Evolutionary conservation across 2,329 filamentous ascomycete genomes (phyloP).

Genomic region (Fusarium musae): DNA sequence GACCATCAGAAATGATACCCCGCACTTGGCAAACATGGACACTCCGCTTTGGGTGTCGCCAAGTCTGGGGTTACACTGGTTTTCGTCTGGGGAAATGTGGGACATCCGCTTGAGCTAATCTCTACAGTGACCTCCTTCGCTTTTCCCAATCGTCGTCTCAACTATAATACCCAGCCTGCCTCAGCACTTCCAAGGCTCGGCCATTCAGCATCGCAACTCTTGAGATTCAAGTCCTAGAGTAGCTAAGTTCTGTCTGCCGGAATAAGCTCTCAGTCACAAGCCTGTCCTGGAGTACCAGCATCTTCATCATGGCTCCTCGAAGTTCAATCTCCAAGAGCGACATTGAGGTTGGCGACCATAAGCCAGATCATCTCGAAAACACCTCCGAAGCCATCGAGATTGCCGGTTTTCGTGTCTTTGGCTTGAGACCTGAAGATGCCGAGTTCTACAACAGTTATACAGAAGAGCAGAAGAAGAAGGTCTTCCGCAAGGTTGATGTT

Average conservation of each 20-base stretch:
- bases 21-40: conserved; percentile 25
- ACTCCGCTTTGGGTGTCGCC: conserved; percentile 20
- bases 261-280: too few relatives aligned
- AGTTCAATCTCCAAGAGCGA: conserved; percentile 41
- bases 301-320: conserved; percentile 26
- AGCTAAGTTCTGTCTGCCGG: too few relatives aligned
- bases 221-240: neutral
- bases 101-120: conserved; percentile 1
- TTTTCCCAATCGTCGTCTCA: conserved; percentile 4
- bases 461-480: conserved; percentile 37
- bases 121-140: neutral
- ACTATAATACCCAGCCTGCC: conserved; percentile 32
- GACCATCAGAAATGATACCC: conserved; percentile 24
- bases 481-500: conserved; percentile 49
- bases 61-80: conserved; percentile 29
- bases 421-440: conserved; percentile 36
- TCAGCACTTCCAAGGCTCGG: neutral
- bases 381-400: conserved; percentile 34
- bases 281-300: neutral
- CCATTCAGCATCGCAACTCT: neutral
- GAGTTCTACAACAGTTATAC: conserved; percentile 39
- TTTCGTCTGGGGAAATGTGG: conserved; percentile 28
- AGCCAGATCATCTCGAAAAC: conserved; percentile 30
- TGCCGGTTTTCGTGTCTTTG: conserved; percentile 36
- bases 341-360: conserved; percentile 27